Conservation (phyloP, 169 alveolate genomes). For the Cryptosporidium sp. region DNA sequence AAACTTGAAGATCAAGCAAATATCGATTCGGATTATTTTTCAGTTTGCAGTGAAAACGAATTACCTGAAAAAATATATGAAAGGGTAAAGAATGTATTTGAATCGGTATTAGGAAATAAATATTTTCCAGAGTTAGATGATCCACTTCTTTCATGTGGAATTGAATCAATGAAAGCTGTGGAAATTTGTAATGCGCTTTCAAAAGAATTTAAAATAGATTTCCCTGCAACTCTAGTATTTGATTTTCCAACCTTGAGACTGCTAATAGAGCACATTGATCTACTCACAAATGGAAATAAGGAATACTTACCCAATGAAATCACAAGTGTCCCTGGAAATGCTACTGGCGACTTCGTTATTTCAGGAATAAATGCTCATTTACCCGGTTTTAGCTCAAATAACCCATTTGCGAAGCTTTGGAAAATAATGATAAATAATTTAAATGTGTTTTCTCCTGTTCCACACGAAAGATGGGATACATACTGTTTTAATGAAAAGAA, state of each 20-base stretch:
- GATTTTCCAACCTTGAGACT: slow-evolving; percentile 79
- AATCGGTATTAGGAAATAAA: slow-evolving; percentile 35
- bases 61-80: slow-evolving; percentile 19
- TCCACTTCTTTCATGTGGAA: slow-evolving; percentile 82
- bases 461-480: slow-evolving; percentile 72
- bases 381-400: slow-evolving; percentile 31
- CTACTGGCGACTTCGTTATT: neutral
- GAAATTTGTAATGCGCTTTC: slow-evolving; percentile 85
- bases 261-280: slow-evolving; percentile 76
- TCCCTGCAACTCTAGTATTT: slow-evolving; percentile 78
- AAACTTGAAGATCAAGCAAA: neutral
- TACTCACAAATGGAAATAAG: slow-evolving; percentile 23
- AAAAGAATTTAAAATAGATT: slow-evolving; percentile 75
- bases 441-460: slow-evolving; percentile 31
- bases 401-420: slow-evolving; percentile 57
- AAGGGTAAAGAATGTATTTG: slow-evolving; percentile 25
- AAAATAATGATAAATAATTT: neutral
- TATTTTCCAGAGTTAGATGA: slow-evolving; percentile 71
- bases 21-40: slow-evolving; percentile 24
- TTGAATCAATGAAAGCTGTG: slow-evolving; percentile 86
- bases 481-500: slow-evolving; percentile 35
- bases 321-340: neutral
- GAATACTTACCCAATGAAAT: neutral
- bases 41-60: slow-evolving; percentile 44
- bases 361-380: slow-evolving; percentile 54